Evolutionary conservation across 2,329 filamentous ascomycete genomes (phyloP), one percentile per base, ranked within the genome.

Genomic region (Cercospora nicotianae): DNA sequence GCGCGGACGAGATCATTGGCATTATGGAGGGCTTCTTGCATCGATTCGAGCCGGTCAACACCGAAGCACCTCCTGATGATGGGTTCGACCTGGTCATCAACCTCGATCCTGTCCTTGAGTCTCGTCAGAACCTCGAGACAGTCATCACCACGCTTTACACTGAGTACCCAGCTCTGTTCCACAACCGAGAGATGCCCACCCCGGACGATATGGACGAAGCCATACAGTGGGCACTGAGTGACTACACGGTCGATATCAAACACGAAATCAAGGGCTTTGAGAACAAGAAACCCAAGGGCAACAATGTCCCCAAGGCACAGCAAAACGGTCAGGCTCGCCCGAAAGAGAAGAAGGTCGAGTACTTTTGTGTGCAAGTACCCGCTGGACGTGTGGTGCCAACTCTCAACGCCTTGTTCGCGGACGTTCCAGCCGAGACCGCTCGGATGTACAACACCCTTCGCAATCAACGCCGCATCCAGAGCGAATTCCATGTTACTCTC

Each of bases 11-110:
- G 78, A 92, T 95, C 65, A 84, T 95, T 58, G 87, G 88, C 5
- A 96, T 99, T 74, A 98, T 99, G 95, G 92, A 97, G 74, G 92
- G 93, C 3, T 99, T 99, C 80, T 85, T 99, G 72, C 80, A 87
- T 12, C 89, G 95, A 39, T 98, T 97, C 77, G 91, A 99, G 81
- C 87, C 90, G 20, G 85, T 93, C 67, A 87, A 94, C 71, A 81
- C 85, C 0, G 85, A 88, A 18, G 81, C 81, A 7, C 79, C 81
- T n/a, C 94, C 95, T 0, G 95, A 99, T 76, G 84, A 89, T 70
- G 85, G 86, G 6, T 99, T 99, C 74, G 92, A 97, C 75, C 82
- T 88, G 3, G 84, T 96, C 53, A 96, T 99, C 75, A 87, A 97
- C 72, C 86, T 99, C 0, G 90, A 98, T 74, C 90, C 93, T 6